Conservation (phyloP, 2,329 filamentous ascomycete genomes). For the Trichophyton simii region DNA sequence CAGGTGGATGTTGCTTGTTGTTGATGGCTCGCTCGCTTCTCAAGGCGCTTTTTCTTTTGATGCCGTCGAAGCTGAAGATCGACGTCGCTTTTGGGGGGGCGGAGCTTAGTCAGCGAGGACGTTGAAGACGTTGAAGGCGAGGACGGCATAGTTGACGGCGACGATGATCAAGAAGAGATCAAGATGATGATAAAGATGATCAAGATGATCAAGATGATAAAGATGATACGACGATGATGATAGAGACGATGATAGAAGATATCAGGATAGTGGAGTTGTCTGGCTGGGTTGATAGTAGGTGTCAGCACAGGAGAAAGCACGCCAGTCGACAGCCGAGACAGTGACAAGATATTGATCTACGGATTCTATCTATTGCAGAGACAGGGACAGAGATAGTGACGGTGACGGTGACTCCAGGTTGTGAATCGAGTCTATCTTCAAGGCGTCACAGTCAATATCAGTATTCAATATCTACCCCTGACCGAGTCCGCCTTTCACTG, state of each 20-base stretch:
- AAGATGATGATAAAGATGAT: neutral
- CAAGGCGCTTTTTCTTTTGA: neutral
- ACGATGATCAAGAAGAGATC: neutral
- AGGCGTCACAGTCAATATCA: neutral
- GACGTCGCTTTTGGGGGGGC: constrained; percentile 3
- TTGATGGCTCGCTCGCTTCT: neutral
- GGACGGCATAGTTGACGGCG: neutral
- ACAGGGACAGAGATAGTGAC: neutral
- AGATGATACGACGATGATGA: neutral
- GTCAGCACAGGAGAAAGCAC: neutral
- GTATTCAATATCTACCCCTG: neutral
- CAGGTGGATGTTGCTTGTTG: neutral
- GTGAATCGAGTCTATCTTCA: neutral
- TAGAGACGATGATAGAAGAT: neutral
- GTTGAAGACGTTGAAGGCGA: neutral
- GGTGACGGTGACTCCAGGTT: neutral
- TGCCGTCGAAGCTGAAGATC: neutral
- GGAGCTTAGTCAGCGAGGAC: neutral
- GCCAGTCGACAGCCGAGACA: neutral
- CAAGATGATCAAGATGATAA: no score
- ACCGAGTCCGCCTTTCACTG: neutral
- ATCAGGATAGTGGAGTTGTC: no score
- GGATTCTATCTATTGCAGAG: neutral
- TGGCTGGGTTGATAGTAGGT: neutral
- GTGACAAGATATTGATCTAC: neutral